phyloP scores from a whole-genome alignment of 176 grass and related monocot genomes.

The Aegilops umbellulata region DNA sequence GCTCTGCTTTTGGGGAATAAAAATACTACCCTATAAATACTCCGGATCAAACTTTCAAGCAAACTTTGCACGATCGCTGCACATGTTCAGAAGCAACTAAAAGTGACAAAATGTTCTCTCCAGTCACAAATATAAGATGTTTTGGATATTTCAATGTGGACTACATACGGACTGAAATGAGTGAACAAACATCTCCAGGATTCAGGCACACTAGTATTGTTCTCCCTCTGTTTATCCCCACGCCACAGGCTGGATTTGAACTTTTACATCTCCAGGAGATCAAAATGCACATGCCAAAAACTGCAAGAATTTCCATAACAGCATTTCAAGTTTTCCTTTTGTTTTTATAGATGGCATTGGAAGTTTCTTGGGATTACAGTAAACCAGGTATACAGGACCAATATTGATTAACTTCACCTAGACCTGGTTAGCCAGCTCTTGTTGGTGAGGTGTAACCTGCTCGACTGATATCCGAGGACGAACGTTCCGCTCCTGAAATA shows the following conservation, averaged over 20 bases:
- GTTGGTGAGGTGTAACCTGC: background rate
- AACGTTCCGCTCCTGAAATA: constrained; percentile 38
- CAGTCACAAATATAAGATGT: too few relatives aligned
- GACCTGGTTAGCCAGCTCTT: constrained; percentile 16
- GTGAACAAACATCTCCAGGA: background rate
- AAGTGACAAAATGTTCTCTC: background rate
- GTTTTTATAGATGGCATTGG: background rate
- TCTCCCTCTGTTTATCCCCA: background rate
- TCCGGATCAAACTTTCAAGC: background rate
- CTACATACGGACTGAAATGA: too few relatives aligned
- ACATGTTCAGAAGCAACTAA: background rate
- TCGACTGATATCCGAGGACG: constrained; percentile 27
- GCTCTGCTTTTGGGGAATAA: background rate
- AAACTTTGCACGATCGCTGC: background rate
- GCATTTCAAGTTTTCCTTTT: background rate
- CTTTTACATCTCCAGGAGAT: background rate
- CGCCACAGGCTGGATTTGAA: background rate
- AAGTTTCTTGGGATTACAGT: constrained; percentile 6
- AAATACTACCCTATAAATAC: background rate
- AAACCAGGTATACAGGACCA: background rate
- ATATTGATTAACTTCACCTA: constrained; percentile 23
- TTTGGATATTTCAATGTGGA: too few relatives aligned
- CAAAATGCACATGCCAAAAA: background rate
- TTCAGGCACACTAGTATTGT: background rate
- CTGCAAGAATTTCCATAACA: background rate